These are phyloP conservation scores for Brassica rapa DNA, from an alignment of 345 rosid genomes.

Conservation along the genomic window DNA sequence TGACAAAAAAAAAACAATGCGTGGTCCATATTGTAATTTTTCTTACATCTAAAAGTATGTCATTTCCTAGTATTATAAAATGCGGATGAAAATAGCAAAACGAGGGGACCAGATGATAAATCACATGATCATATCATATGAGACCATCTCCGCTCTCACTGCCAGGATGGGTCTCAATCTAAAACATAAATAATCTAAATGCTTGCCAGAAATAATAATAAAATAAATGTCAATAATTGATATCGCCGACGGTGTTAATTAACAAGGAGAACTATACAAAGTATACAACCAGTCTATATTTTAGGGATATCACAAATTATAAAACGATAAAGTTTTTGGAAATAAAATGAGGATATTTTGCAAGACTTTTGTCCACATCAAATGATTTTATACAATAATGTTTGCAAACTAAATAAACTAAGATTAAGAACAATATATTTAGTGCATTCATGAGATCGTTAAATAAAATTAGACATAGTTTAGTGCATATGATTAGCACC, in stretches of 20 bases:
- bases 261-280: not conserved
- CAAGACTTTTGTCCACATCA: not conserved
- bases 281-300: not conserved
- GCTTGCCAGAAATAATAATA: not conserved
- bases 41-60: not conserved
- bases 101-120: slow-evolving; percentile 36
- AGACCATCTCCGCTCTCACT: not conserved
- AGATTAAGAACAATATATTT: not conserved
- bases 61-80: not conserved
- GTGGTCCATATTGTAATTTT: slow-evolving; percentile 8
- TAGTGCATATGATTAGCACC: slow-evolving; percentile 33
- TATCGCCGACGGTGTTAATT: slow-evolving; percentile 9
- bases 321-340: not conserved
- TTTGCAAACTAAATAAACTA: not conserved
- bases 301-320: not conserved
- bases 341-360: not conserved
- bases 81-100: not conserved
- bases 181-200: not conserved
- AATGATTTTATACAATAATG: not conserved
- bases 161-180: slow-evolving; percentile 31
- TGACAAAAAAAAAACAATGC: not conserved
- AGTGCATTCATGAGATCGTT: not conserved
- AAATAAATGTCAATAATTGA: slow-evolving; percentile 24
- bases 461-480: slow-evolving; percentile 33
- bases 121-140: slow-evolving; percentile 28